Percentiles rank a stretch among this genome's conserved stretches.
Evolutionary conservation across 2,329 filamentous ascomycete genomes (phyloP).

Genomic region (Mollisia scopiformis): DNA sequence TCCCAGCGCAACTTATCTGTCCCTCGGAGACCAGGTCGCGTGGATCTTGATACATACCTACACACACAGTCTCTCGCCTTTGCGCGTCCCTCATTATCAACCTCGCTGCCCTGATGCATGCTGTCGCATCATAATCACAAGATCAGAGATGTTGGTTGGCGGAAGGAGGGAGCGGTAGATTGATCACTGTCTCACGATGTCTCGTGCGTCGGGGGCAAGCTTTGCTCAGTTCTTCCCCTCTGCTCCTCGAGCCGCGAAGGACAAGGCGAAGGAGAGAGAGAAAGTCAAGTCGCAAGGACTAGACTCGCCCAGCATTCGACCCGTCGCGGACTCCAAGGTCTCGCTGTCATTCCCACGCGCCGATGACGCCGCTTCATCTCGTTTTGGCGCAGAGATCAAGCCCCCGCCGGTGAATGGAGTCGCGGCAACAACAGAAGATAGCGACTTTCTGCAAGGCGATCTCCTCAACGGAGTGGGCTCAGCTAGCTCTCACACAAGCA

Average conservation of each 20-base stretch:
- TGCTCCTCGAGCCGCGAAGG: slow-evolving; percentile 61
- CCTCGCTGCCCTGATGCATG: slow-evolving; percentile 30
- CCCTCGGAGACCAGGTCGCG: slow-evolving; percentile 28
- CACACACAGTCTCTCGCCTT: slow-evolving; percentile 10
- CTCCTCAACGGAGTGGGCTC: slow-evolving; percentile 73
- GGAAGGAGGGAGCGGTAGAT: slow-evolving; percentile 37
- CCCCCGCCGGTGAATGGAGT: slow-evolving; percentile 27
- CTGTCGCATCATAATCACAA: slow-evolving; percentile 27
- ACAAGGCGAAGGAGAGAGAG: slow-evolving; percentile 63
- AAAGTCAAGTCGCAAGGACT: slow-evolving; percentile 50
- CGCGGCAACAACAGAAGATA: slow-evolving; percentile 49
- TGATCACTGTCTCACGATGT: slow-evolving; percentile 60
- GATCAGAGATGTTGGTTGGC: slow-evolving; percentile 36
- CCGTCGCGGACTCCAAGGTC: slow-evolving; percentile 40
- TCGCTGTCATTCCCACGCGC: slow-evolving; percentile 31
- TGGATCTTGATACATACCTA: slow-evolving; percentile 10
- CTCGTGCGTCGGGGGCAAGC: slow-evolving; percentile 75
- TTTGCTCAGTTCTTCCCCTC: slow-evolving; percentile 88
- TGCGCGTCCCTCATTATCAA: slow-evolving; percentile 28
- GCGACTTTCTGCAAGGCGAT: slow-evolving; percentile 64
- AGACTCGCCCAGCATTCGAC: slow-evolving; percentile 35
- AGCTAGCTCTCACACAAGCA: slow-evolving; percentile 71
- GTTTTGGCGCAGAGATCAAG: slow-evolving; percentile 23
- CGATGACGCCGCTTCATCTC: slow-evolving; percentile 36
- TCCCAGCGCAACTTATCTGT: slow-evolving; percentile 22